Conservation (phyloP, 345 rosid species). For the Barbarea vulgaris region DNA sequence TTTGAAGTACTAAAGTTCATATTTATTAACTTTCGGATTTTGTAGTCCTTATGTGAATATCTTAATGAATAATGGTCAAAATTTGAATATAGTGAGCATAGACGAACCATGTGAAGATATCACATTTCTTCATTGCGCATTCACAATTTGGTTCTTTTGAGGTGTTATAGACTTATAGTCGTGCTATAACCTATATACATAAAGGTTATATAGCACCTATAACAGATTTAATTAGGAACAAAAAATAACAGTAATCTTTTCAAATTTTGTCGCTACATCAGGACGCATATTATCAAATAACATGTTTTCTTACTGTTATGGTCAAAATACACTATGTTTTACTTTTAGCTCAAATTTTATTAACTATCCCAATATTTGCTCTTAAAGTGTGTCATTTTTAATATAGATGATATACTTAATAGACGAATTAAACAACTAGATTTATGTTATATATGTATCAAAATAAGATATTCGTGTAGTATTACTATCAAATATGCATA, state of each 20-base stretch:
- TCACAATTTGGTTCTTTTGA: not conserved
- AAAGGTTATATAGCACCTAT: too few species aligned
- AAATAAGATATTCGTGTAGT: not conserved
- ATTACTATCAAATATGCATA: not conserved
- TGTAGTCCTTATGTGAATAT: slow-evolving; percentile 3
- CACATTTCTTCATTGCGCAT: not conserved
- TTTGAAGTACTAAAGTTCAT: not conserved
- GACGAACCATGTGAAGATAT: slow-evolving; percentile 9
- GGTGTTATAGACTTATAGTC: not conserved
- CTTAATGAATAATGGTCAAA: slow-evolving; percentile 13
- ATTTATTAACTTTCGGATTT: not conserved
- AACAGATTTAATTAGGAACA: too few species aligned
- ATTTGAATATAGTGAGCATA: not conserved
- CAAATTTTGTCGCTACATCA: not conserved
- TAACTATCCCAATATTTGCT: not conserved
- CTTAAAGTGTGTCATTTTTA: not conserved
- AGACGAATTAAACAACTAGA: not conserved
- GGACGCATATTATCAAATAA: not conserved
- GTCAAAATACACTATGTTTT: not conserved
- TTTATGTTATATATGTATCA: not conserved
- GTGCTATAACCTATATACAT: not conserved
- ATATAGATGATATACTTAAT: not conserved
- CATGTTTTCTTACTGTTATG: not conserved
- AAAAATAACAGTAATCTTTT: not conserved
- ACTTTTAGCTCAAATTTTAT: not conserved